These are phyloP conservation scores for Backusella westeae DNA, from an alignment of 192 early-diverging fungal genomes.

Conservation along the genomic window DNA sequence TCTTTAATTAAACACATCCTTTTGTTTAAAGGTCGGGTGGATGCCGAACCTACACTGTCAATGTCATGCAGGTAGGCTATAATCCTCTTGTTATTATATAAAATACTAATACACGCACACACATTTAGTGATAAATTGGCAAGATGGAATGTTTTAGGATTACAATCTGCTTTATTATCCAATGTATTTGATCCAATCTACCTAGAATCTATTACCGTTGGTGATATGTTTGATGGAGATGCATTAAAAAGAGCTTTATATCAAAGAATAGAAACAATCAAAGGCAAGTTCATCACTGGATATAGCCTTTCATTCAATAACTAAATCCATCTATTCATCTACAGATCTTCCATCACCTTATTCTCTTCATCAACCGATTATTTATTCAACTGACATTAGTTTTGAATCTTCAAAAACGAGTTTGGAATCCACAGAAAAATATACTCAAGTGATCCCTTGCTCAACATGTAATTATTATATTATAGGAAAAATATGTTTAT, in stretches of 20 bases:
- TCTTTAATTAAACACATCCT: background rate
- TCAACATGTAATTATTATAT: constrained; percentile 18
- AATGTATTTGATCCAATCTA: constrained; percentile 67
- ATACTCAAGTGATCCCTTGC: constrained; percentile 18
- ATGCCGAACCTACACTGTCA: constrained; percentile 67
- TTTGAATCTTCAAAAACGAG: constrained; percentile 24
- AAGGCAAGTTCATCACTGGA: constrained; percentile 7
- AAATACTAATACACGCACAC: background rate
- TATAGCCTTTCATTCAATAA: no score
- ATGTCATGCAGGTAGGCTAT: constrained; percentile 69
- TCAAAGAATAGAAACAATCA: constrained; percentile 39
- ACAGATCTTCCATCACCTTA: constrained; percentile 16
- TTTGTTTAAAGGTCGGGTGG: constrained; percentile 47
- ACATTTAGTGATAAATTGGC: constrained; percentile 84
- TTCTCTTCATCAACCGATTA: constrained; percentile 7
- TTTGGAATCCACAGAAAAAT: constrained; percentile 20
- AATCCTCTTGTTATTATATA: background rate
- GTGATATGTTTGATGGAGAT: constrained; percentile 63
- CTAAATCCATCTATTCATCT: background rate
- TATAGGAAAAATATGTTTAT: background rate
- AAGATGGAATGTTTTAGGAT: constrained; percentile 80
- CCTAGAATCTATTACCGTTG: constrained; percentile 59
- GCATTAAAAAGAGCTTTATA: constrained; percentile 68
- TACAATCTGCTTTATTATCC: constrained; percentile 70
- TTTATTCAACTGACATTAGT: background rate